Conservation (phyloP, 129 eudicot species). For the Chrysanthemum makinoi region DNA sequence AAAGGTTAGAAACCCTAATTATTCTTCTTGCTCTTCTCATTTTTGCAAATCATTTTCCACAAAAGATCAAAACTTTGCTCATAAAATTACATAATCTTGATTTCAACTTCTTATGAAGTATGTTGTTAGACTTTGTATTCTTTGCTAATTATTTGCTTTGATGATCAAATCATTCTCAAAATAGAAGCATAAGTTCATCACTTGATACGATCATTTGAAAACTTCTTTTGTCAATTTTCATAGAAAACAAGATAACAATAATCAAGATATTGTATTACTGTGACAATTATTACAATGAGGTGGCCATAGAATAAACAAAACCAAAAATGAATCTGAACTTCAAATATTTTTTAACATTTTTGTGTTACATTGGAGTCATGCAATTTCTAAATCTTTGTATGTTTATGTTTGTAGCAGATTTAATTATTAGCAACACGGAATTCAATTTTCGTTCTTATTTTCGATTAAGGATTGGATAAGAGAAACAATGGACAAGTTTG, state of each 20-base stretch:
- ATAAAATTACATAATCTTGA: constrained; percentile 1
- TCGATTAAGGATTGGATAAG: not conserved
- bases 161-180: not conserved
- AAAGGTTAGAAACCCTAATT: constrained; percentile 34
- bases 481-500: constrained; percentile 59
- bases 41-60: constrained; percentile 19
- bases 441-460: constrained; percentile 1
- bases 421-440: constrained; percentile 19
- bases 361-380: constrained; percentile 30
- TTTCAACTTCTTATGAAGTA: constrained; percentile 13
- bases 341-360: constrained; percentile 29
- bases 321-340: constrained; percentile 45
- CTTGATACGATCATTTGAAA: constrained; percentile 4
- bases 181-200: constrained; percentile 23
- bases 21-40: constrained; percentile 33
- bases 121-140: constrained; percentile 14
- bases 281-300: constrained; percentile 27
- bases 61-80: constrained; percentile 20
- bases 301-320: constrained; percentile 24
- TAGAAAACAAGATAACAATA: constrained; percentile 17
- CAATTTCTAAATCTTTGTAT: constrained; percentile 27
- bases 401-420: constrained; percentile 23
- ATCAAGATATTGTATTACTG: constrained; percentile 53
- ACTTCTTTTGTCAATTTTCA: not conserved
- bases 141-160: constrained; percentile 14